These are phyloP conservation scores for Arthrobotrys sinensis DNA, from an alignment of 2,329 filamentous ascomycete species.

Conservation along the genomic window DNA sequence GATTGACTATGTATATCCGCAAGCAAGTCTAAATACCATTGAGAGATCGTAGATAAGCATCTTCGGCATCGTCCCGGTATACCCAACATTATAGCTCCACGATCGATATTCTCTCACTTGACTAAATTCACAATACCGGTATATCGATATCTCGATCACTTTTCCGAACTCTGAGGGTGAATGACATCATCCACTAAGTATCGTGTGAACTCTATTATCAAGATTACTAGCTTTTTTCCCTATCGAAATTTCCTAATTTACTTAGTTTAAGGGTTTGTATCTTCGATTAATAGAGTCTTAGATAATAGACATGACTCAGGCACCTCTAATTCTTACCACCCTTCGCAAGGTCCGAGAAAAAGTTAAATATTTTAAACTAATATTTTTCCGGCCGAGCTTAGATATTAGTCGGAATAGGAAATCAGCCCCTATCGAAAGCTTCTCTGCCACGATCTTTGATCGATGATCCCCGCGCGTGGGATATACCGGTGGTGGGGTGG, in stretches of 20 bases:
- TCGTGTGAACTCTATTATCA: slow-evolving; percentile 1
- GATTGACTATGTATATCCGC: no score
- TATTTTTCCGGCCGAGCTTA: neutral
- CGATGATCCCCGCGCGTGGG: neutral
- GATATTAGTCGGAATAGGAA: slow-evolving; percentile 3
- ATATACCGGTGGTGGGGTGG: neutral
- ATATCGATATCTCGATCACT: neutral
- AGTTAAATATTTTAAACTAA: neutral
- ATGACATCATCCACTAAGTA: neutral
- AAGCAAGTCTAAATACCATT: neutral
- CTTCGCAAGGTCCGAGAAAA: neutral
- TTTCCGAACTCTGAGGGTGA: neutral
- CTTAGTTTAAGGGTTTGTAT: neutral
- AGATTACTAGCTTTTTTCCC: neutral
- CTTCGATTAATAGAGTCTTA: neutral
- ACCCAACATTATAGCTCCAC: no score
- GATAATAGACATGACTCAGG: neutral
- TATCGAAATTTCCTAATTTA: no score
- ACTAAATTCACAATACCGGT: neutral
- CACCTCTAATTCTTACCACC: neutral
- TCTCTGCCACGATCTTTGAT: neutral
- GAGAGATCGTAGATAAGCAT: neutral
- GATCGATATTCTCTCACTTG: slow-evolving; percentile 9
- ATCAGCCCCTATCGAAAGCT: neutral
- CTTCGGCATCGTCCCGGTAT: slow-evolving; percentile 3